A percentile compares a stretch with the other conserved stretches of the same genome.
phyloP scores from a whole-genome alignment of 208 protist genomes.

The Phytomonas sp. region DNA sequence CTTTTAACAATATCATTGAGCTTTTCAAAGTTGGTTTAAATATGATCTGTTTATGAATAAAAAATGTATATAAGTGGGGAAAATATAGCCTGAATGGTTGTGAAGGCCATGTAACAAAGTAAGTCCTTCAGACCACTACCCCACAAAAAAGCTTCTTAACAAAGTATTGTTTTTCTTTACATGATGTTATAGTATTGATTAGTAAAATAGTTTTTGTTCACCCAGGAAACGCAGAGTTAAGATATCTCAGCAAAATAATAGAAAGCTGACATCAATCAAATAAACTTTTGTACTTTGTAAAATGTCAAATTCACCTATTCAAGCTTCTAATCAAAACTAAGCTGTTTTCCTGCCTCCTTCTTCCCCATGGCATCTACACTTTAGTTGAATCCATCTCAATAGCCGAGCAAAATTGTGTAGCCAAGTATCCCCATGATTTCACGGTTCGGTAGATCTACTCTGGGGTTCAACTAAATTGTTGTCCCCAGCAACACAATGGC shows the following conservation, averaged over 20 bases:
- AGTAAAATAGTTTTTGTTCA: conserved; percentile 66
- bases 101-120: conserved; percentile 74
- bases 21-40: conserved; percentile 88
- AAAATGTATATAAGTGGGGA: conserved; percentile 69
- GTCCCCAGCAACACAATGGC: conserved; percentile 43
- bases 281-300: conserved; percentile 85
- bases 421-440: conserved; percentile 88
- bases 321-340: conserved; percentile 94
- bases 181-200: conserved; percentile 92
- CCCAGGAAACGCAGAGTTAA: conserved; percentile 89
- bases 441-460: conserved; percentile 88
- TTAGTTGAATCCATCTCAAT: conserved; percentile 91
- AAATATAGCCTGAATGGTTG: conserved; percentile 85
- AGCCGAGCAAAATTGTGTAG: conserved; percentile 88
- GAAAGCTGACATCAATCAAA: conserved; percentile 82
- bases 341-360: conserved; percentile 91
- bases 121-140: conserved; percentile 34
- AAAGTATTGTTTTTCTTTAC: conserved; percentile 80
- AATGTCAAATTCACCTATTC: conserved; percentile 63
- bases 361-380: conserved; percentile 84
- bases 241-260: conserved; percentile 92
- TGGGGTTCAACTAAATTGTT: conserved; percentile 93
- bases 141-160: conserved; percentile 40
- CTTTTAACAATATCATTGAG: conserved; percentile 52
- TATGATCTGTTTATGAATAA: conserved; percentile 54